Evolutionary conservation across 1,139 yeast species (phyloP).

Genomic region (Schwanniomyces etchellsii): DNA sequence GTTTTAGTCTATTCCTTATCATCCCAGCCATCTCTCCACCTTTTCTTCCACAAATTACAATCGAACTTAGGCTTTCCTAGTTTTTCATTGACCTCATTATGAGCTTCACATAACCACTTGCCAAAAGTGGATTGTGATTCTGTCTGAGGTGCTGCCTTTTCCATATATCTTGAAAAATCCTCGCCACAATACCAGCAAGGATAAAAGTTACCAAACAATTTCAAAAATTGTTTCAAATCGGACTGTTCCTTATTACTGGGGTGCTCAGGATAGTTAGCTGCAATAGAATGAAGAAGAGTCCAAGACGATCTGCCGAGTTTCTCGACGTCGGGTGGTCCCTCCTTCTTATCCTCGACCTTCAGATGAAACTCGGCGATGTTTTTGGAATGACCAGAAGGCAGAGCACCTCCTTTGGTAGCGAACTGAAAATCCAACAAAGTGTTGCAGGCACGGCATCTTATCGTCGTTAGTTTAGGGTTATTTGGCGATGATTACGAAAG

Average conservation of each 20-base stretch:
- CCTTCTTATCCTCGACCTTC: constrained; percentile 25
- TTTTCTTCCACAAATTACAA: constrained; percentile 82
- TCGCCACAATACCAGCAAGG: constrained; percentile 96
- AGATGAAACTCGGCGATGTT: constrained; percentile 8
- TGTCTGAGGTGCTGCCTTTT: constrained; percentile 59
- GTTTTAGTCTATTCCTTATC: no score
- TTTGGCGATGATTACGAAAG: constrained; percentile 1
- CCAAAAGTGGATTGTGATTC: constrained; percentile 75
- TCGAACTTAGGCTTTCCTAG: constrained; percentile 82
- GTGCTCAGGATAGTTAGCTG: constrained; percentile 77
- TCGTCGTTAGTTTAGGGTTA: constrained; percentile 17
- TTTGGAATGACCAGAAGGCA: constrained; percentile 6
- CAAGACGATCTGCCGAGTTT: constrained; percentile 82
- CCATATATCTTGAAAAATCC: constrained; percentile 67
- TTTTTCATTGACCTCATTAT: constrained; percentile 81
- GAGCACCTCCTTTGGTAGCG: constrained; percentile 34
- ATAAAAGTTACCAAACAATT: constrained; percentile 70
- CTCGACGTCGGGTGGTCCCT: constrained; percentile 85
- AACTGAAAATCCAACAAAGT: constrained; percentile 68
- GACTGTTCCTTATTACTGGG: constrained; percentile 60
- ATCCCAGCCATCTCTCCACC: constrained; percentile 86
- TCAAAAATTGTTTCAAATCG: constrained; percentile 67
- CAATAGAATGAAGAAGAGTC: constrained; percentile 87
- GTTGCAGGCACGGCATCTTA: constrained; percentile 86
- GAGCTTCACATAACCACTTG: constrained; percentile 91